Conservation (phyloP, 305 asterid genomes). For the Fraxinus floribunda region DNA sequence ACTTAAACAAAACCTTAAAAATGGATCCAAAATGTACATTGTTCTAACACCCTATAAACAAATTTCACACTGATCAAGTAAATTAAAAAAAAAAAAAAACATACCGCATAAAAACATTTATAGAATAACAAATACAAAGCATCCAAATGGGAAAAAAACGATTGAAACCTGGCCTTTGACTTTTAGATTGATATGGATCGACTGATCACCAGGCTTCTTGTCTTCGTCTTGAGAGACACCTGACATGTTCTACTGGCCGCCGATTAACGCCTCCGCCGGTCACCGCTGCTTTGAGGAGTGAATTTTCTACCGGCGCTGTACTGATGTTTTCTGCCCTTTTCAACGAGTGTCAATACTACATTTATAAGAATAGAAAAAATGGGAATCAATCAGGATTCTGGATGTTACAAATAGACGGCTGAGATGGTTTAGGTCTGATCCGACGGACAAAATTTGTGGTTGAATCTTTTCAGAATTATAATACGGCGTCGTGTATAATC, state of each 20-base stretch:
- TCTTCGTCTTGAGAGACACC: background rate
- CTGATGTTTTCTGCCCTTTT: background rate
- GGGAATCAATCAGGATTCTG: background rate
- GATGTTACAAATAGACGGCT: background rate
- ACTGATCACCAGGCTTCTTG: background rate
- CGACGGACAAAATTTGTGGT: background rate
- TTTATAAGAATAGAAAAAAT: background rate
- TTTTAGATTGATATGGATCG: background rate
- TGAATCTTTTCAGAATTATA: background rate
- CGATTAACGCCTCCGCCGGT: background rate
- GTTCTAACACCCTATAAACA: background rate
- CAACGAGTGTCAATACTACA: background rate
- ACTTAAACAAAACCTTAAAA: background rate
- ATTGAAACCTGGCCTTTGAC: constrained; percentile 1
- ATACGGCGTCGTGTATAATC: background rate
- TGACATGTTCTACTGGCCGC: background rate
- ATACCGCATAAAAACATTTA: background rate
- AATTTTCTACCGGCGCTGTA: background rate
- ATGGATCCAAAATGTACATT: background rate
- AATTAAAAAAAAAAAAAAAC: background rate
- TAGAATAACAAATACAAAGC: background rate
- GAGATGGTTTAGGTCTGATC: background rate
- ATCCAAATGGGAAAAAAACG: background rate
- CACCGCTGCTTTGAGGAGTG: background rate
- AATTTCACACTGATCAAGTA: background rate